A percentile compares a stretch with the other conserved stretches of the same genome.
These are phyloP conservation scores for Pyricularia pennisetigena DNA, from an alignment of 2,329 filamentous ascomycete species.

Conservation along the genomic window DNA sequence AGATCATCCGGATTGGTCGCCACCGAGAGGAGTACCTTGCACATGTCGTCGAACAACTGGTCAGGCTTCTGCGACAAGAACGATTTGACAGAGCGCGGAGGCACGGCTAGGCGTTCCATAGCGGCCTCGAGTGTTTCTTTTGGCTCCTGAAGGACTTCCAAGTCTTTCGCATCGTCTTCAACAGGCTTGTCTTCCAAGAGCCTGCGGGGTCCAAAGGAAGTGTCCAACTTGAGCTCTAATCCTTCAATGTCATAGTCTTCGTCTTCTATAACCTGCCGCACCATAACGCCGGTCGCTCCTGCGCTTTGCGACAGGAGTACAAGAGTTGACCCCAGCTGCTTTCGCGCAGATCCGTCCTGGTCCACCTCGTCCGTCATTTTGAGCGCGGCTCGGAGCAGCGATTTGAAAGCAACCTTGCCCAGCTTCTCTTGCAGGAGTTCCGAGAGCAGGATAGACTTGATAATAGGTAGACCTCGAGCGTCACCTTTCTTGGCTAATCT, in stretches of 20 bases:
- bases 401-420: conserved; percentile 54
- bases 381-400: conserved; percentile 50
- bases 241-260: conserved; percentile 63
- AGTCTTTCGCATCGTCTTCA: conserved; percentile 31
- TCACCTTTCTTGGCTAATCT: conserved; percentile 51
- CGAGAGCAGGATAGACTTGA: conserved; percentile 52
- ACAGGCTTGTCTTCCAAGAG: conserved; percentile 33
- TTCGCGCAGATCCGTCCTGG: conserved; percentile 44
- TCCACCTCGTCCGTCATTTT: conserved; percentile 46
- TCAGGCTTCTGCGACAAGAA: conserved; percentile 42
- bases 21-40: conserved; percentile 46
- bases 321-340: conserved; percentile 56
- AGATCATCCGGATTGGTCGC: conserved; percentile 34
- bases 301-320: conserved; percentile 53
- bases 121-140: conserved; percentile 26
- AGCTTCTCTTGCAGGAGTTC: conserved; percentile 54
- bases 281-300: conserved; percentile 48
- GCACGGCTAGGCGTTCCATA: conserved; percentile 26
- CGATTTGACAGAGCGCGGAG: conserved; percentile 22
- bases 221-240: conserved; percentile 65
- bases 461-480: conserved; percentile 42
- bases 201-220: conserved; percentile 51
- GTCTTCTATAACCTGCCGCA: conserved; percentile 57
- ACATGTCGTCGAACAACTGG: conserved; percentile 47
- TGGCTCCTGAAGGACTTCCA: conserved; percentile 14